A percentile compares a stretch with the other conserved stretches of the same genome.
Evolutionary conservation across 306 rosid genomes (phyloP).

Genomic region (Benincasa hispida): DNA sequence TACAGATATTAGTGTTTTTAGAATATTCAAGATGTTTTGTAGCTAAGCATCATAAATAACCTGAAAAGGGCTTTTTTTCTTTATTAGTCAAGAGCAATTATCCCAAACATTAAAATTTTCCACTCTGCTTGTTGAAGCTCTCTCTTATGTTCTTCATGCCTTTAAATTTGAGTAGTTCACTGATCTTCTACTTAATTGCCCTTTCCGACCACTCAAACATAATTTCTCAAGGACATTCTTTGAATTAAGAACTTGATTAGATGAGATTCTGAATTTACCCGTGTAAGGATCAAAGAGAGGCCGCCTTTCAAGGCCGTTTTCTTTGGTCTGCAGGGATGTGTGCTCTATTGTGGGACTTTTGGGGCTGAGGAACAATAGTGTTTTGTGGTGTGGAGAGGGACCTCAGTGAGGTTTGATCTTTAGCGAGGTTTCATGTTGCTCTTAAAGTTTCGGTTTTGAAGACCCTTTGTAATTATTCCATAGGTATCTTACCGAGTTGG

Average conservation of each 20-base stretch:
- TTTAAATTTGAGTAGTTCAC: neutral
- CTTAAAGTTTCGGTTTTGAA: no score
- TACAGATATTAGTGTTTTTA: neutral
- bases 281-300: neutral
- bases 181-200: neutral
- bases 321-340: no score
- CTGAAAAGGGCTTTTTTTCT: neutral
- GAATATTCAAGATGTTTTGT: neutral
- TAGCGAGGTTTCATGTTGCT: no score
- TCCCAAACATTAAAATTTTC: neutral
- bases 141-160: neutral
- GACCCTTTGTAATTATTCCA: no score
- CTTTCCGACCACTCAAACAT: neutral
- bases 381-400: no score
- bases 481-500: no score
- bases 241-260: neutral
- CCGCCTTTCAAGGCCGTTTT: no score
- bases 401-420: no score
- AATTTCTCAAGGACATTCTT: neutral
- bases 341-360: no score
- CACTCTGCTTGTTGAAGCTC: neutral
- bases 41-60: neutral
- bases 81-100: neutral
- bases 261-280: neutral
- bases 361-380: no score